These are phyloP conservation scores for Betula pendula DNA, from an alignment of 306 rosid species.

Conservation along the genomic window DNA sequence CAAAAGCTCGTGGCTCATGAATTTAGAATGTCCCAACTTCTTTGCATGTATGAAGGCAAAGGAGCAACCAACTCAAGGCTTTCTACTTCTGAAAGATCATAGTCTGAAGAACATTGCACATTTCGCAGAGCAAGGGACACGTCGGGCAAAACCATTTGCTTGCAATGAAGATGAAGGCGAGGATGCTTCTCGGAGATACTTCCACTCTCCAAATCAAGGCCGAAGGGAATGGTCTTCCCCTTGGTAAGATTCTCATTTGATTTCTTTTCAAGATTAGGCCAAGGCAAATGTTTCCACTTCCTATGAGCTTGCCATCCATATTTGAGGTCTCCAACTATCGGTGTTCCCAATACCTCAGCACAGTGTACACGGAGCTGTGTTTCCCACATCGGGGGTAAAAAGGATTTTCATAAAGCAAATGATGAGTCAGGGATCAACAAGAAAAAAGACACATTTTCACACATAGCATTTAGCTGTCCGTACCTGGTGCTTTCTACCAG, in stretches of 20 bases:
- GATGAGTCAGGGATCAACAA: slow-evolving; percentile 6
- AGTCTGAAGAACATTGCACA: slow-evolving; percentile 41
- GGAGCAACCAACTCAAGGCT: slow-evolving; percentile 61
- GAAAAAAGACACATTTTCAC: background rate
- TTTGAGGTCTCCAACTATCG: slow-evolving; percentile 93
- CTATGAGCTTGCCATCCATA: slow-evolving; percentile 90
- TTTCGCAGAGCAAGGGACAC: slow-evolving; percentile 60
- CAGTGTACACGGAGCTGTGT: slow-evolving; percentile 92
- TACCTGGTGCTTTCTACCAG: slow-evolving; percentile 99
- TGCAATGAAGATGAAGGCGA: slow-evolving; percentile 86
- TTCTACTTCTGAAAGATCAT: slow-evolving; percentile 58
- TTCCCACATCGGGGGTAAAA: background rate
- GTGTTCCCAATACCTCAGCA: slow-evolving; percentile 88
- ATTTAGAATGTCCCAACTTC: slow-evolving; percentile 74
- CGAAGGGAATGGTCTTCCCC: slow-evolving; percentile 65
- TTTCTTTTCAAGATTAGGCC: slow-evolving; percentile 33
- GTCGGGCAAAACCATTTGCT: slow-evolving; percentile 72
- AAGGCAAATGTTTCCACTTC: slow-evolving; percentile 52
- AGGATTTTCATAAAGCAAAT: background rate
- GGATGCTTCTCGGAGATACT: slow-evolving; percentile 61
- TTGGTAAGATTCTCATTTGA: slow-evolving; percentile 38
- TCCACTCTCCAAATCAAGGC: slow-evolving; percentile 64
- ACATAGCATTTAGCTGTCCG: slow-evolving; percentile 10
- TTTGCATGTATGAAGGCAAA: slow-evolving; percentile 81
- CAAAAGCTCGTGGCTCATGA: slow-evolving; percentile 23